Evolutionary conservation across 2,329 filamentous ascomycete species (phyloP), one percentile per base, ranked within the genome.

Genomic region (Aspergillus viridinutans): DNA sequence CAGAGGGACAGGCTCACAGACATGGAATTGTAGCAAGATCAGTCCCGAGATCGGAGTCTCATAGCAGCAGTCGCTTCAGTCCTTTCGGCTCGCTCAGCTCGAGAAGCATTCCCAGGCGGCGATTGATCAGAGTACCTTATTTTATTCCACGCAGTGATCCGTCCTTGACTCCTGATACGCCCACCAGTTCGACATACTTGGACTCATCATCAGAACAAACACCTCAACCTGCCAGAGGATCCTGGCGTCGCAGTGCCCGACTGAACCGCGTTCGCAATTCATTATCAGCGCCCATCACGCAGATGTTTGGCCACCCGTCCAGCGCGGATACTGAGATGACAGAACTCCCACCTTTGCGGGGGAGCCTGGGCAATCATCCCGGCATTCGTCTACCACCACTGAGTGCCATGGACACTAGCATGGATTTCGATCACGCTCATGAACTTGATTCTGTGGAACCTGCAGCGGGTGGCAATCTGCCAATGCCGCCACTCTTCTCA

Each of bases 1-100:
- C 72, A 17, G 77, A 80, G 61, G 77, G 76, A 5, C 73, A 72
- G 52, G 75, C 77, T 38, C 72, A 78, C 63, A 73, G 78, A 29
- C 71, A 74, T 61, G 75, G 77, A 20, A 63, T 77, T 17, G 69
- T 76, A 14, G 72, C 72, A 45, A 72, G 76, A 55, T 65, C 72
- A 21, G 58, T 69, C 21, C 67, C 72, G 45, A 69, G 74, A 54
- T 68, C 72, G 2, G 73, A 74, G 55, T 63, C 65, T 20, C 67
- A 71, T 55, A 72, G 63, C 55, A 70, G 59, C 57, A 64, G 68
- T 54, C 73, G 74, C 4, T 75, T 77, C 40, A 74, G 74, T 45
- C 71, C 76, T 2, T 76, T 78, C 58, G 71, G 69, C 52, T 73
- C 69, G 7, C 58, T 77, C 25, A 64, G 73, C 43, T 70, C 74